Evolutionary conservation across 371 early-diverging fungal species (phyloP).

Genomic region (Mucor velutinosus): DNA sequence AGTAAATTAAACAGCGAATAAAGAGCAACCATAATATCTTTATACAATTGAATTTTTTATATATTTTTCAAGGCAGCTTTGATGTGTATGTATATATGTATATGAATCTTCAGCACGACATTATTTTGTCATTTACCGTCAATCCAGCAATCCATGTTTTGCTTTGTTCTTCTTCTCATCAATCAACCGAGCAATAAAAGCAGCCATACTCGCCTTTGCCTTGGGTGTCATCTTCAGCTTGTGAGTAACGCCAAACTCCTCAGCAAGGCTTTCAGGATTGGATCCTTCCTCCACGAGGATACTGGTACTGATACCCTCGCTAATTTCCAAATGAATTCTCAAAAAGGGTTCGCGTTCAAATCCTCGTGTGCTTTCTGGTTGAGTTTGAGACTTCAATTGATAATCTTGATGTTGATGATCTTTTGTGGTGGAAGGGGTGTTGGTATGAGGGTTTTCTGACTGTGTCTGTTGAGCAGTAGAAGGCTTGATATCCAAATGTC

Average conservation of each 20-base stretch:
- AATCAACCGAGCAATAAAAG: background rate
- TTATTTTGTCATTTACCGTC: background rate
- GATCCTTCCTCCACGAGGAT: constrained; percentile 26
- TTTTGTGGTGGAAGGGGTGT: background rate
- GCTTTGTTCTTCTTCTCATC: background rate
- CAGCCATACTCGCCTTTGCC: constrained; percentile 13
- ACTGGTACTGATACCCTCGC: constrained; percentile 32
- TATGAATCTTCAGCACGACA: no score
- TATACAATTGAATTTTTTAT: no score
- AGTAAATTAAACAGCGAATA: no score
- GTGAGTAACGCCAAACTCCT: constrained; percentile 29
- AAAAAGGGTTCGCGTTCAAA: constrained; percentile 13
- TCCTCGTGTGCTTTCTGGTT: constrained; percentile 1
- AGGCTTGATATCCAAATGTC: background rate
- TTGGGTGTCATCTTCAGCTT: constrained; percentile 15
- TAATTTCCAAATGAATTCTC: constrained; percentile 31
- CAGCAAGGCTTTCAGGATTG: constrained; percentile 24
- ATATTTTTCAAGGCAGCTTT: no score
- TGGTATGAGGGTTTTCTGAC: background rate
- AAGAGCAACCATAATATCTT: no score
- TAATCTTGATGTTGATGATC: background rate
- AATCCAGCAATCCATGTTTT: background rate
- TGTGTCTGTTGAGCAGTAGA: background rate
- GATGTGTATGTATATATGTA: no score
- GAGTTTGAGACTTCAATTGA: constrained; percentile 1